Conservation (phyloP, 1,284 basidiomycete species). For the Papiliotrema fonsecae region DNA sequence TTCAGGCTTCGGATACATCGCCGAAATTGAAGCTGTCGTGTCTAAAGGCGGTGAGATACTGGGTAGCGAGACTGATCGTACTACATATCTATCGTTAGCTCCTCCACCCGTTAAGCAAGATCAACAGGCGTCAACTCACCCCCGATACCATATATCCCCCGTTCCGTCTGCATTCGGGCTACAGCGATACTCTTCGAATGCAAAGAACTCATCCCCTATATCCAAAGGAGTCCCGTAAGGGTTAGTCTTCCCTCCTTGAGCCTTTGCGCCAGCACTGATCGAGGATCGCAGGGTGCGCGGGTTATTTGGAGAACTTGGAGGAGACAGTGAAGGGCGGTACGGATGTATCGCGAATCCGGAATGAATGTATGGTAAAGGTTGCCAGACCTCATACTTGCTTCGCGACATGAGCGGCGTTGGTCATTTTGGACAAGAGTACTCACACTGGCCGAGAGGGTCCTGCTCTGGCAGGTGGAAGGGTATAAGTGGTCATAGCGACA, state of each 20-base stretch:
- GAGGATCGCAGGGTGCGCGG: too few relatives aligned
- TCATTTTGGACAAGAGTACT: too few relatives aligned
- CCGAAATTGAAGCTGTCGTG: conserved; percentile 35
- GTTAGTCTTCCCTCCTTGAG: conserved; percentile 20
- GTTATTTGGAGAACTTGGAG: conserved; percentile 16
- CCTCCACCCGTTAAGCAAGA: not conserved
- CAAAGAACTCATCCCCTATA: conserved; percentile 92
- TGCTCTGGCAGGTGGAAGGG: too few relatives aligned
- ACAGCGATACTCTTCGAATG: conserved; percentile 75
- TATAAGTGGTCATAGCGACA: too few relatives aligned
- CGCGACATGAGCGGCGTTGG: too few relatives aligned
- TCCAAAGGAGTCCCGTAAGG: conserved; percentile 48
- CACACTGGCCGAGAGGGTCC: too few relatives aligned
- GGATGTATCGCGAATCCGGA: conserved; percentile 42
- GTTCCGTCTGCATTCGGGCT: conserved; percentile 54
- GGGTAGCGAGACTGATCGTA: conserved; percentile 70
- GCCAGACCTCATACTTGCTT: too few relatives aligned
- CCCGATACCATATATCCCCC: conserved; percentile 79
- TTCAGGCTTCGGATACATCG: conserved; percentile 44
- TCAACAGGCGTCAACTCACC: conserved; percentile 55
- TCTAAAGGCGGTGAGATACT: conserved; percentile 44
- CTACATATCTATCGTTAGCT: conserved; percentile 66
- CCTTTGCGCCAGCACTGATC: not conserved
- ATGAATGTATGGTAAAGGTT: conserved; percentile 42
- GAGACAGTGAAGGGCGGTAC: conserved; percentile 28